Evolutionary conservation across 768 basidiomycete genomes (phyloP).

Genomic region (Xerocomus spinulosus): DNA sequence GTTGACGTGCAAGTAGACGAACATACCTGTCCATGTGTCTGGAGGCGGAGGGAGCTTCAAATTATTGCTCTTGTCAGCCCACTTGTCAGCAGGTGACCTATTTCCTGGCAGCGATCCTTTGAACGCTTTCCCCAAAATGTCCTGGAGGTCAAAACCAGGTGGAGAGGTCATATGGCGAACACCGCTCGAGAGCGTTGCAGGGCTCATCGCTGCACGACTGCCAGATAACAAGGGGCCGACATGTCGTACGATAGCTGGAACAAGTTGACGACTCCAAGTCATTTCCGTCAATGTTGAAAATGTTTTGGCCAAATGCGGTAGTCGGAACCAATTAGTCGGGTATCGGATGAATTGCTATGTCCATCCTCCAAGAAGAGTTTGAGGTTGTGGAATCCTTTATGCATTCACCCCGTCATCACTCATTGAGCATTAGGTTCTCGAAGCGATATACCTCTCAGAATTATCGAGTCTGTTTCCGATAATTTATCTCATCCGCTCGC

Average conservation of each 20-base stretch:
- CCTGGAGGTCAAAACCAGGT: constrained; percentile 7
- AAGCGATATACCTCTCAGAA: constrained; percentile 95
- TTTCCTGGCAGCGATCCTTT: constrained; percentile 10
- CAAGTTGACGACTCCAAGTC: constrained; percentile 19
- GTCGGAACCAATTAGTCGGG: constrained; percentile 24
- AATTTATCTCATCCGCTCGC: constrained; percentile 32
- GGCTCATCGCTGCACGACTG: neutral
- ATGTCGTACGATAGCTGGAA: constrained; percentile 12
- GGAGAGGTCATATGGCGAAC: constrained; percentile 9
- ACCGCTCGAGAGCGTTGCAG: constrained; percentile 1
- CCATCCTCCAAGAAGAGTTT: constrained; percentile 77
- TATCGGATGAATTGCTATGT: constrained; percentile 45
- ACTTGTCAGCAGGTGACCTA: constrained; percentile 37
- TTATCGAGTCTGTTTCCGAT: constrained; percentile 70
- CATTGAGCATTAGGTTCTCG: constrained; percentile 62
- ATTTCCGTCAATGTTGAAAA: constrained; percentile 13
- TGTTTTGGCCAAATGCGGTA: constrained; percentile 12
- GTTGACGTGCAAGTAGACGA: neutral
- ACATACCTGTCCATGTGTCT: constrained; percentile 52
- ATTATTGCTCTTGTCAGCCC: constrained; percentile 21
- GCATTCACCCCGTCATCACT: constrained; percentile 5
- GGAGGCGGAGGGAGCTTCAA: constrained; percentile 34
- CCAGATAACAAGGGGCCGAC: neutral
- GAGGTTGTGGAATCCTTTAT: constrained; percentile 52
- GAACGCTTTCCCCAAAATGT: constrained; percentile 13